Base-by-base conservation (phyloP, 768 basidiomycete genomes). In the Lactarius pseudohatsudake region DNA sequence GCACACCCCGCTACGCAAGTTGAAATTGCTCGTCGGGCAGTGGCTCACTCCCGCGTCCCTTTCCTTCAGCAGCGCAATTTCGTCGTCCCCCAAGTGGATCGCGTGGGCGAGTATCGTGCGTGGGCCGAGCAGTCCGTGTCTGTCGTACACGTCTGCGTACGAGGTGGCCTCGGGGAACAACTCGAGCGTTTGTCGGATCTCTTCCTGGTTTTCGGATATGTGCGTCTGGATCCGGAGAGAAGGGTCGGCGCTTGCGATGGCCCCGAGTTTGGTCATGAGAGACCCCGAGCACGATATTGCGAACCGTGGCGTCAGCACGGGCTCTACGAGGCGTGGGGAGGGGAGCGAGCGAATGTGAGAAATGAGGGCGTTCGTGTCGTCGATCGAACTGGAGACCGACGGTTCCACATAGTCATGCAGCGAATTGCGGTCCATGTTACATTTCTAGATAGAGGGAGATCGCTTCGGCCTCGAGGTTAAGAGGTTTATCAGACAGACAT, bases 231-330 rank as follows among this genome's bases (percentile, higher is more conserved):
- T 90, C 61, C 84, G 83, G 40, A 98, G 81, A 1, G 77, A 69
- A 4, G 86, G 82, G 71, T 91, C 84, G 3, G 80, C 74, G 26
- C 77, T 73, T 0, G 90, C 90, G 47, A 96, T 77, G 5, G 78
- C 70, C 10, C 90, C 87, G 6, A 98, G 81, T 4, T 78, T 76
- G 0, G 73, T 57, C 59, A 98, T 82, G 36, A 96, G 85, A n/a
- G 84, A 78, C 15, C 81, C 75, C 0, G 94, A 86, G 77, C 94
- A 96, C 13, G 92, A 88, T 65, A 98, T 90, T 28, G 96, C 96
- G 75, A 98, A 98, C n/a, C 96, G 91, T 16, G 96, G 96, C 0
- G 96, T 98, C 53, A 98, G 78, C 72, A 94, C 87, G 5, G 96
- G 96, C 64, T 91, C 91, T 11, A 98, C 90, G 8, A 96, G 85